Evolutionary conservation across 345 rosid genomes (phyloP), one percentile per base, ranked within the genome.

Genomic region (Rhizophora mangle): DNA sequence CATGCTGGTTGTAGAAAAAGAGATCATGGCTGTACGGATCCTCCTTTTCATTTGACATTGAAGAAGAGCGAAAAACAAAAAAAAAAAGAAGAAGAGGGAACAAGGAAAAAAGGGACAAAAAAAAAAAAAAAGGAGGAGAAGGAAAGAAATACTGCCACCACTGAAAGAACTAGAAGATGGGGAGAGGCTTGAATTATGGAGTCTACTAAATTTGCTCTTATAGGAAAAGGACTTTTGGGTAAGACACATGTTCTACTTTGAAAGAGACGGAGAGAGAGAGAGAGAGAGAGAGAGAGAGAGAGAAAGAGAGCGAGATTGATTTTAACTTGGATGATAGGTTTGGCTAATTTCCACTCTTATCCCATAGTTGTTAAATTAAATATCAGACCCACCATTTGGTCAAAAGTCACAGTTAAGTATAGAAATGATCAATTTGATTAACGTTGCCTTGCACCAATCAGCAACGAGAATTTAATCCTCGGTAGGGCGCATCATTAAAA

Each of bases 301-400:
- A 27, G 32, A 57, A 69, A 60, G 22, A 46, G 65, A 58, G 53
- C 16, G 16, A 10, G 32, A n/a, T 57, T 56, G 37, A 34, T 51
- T 60, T 72, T 65, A 24, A 27, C 29, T 24, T 62, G 64, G 63
- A 34, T 0, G 76, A 34, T 63, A 56, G 70, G 59, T 69, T 72
- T 68, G 68, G 73, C 60, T 64, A 56, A 56, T 56, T 27, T 56
- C 60, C 60, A 56, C 60, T 56, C 60, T 24, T 27, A 56, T 56
- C 60, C 30, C 30, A 56, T 21, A 15, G 24, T 56, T 24, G 29
- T 21, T 22, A 56, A 56, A 56, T 56, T 15, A 56, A 56, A 56
- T 27, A 56, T 56, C 24, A 24, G 15, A 10, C 30, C 60, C 60
- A n/a, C 24, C 60, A 10, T 56, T 8, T 56, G 22, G 32, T 43